Base-by-base conservation (phyloP, 2,329 filamentous ascomycete species). In the Fusarium caatingaense region DNA sequence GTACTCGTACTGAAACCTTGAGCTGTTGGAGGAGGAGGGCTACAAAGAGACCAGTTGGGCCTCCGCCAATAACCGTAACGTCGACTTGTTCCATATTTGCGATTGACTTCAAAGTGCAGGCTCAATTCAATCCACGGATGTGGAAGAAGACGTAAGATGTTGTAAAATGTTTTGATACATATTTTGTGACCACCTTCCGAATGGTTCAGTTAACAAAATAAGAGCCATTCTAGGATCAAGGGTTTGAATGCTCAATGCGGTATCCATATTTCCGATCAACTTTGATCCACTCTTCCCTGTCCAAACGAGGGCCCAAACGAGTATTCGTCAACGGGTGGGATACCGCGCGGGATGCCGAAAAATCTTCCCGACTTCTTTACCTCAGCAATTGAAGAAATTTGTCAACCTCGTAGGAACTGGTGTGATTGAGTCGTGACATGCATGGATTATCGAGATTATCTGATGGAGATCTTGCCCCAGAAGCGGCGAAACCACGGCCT, bases 1-100 rank as follows among this genome's bases (percentile, higher is more conserved):
- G 27, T 10, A 84, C 74, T 8, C 76, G 77, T 5, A 85, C 80
- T 5, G 78, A 80, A 8, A 83, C 76, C 0, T 82, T 82, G 9
- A 84, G 72, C 16, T 79, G 76, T 8, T 81, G 77, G 12, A 83
- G 80, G 4, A 85, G 77, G 34, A 84, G 75, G 0, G 81, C 83
- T 13, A 81, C 80, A 18, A 84, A 79, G 2, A 85, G 77, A 18
- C 83, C 83, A 20, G 83, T 85, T 44, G 83, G 83, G 15, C 83
- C 83, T 55, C 81, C 83, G 78, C 53, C 42, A 12, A 55, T 34
- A 16, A 61, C 32, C 13, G 50, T 45, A 63, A 54, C 65, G 47
- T 59, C 45, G 41, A 46, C 51, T 41, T 54, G 48, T 23, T 54
- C 56, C 55, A 69, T 28, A 28, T 6, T 28, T 6, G 28, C 28